Base-by-base conservation (phyloP, 2,329 filamentous ascomycete species). In the Knufia fluminis region DNA sequence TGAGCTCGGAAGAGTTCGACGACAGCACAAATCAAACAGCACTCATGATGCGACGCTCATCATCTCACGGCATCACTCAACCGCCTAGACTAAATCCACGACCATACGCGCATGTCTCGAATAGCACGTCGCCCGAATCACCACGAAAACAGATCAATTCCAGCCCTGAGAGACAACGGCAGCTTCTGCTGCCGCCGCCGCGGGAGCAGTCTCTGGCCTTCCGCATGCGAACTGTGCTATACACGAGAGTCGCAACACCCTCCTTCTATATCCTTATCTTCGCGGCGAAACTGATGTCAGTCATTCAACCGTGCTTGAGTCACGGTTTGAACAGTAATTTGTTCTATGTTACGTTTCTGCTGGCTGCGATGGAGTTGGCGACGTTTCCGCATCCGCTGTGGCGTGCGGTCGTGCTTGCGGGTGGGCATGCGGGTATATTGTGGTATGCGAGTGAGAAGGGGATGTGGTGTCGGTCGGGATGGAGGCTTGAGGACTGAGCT, bases 341-440 rank as follows among this genome's bases (percentile, higher is more conserved):
- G 12, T 54, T 58, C 31, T 59, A 59, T 38, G 54, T 53, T 3
- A 31, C 57, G 22, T 54, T 59, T 17, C 44, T 23, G 4, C 22
- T 54, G 2, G 57, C 57, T 8, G 38, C 57, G 16, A 41, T 54
- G 3, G 57, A 59, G 45, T 53, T 59, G 35, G 51, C 56, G 6
- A 6, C 50, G n/a, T 16, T 49, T 1, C 44, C 54, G 31, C 33
- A 54, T 24, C 52, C 47, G 12, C 10, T 55, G 10, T 59, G 55
- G 57, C 56, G 55, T 48, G 54, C 50, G 8, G 28, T 22, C 3
- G 9, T 52, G 20, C 48, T 50, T 12, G 50, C 47, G 47, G 17
- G 50, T 22, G 7, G 51, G 9, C 57, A 59, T 52, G 41, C 52
- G 14, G 38, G 19, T 10, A 44, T 56, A 17, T 38, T 59, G 38